Conservation (phyloP, 495 filamentous ascomycete species). For the Penicillium arizonense region DNA sequence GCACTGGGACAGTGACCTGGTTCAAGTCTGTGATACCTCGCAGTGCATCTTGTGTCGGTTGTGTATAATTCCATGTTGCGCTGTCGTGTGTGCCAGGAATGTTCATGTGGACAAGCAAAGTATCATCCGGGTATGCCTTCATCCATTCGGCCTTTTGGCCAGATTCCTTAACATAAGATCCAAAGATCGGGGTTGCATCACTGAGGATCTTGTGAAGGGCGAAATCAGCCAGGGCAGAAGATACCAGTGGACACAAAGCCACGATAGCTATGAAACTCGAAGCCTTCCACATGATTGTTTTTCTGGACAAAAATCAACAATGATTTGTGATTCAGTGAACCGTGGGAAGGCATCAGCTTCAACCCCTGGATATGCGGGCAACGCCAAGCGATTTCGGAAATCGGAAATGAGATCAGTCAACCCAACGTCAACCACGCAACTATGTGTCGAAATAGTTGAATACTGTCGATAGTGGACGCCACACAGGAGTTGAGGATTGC, state of each 20-base stretch:
- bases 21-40: conserved; percentile 36
- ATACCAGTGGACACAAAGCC: background rate
- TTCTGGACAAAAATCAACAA: too few species aligned
- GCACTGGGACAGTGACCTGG: conserved; percentile 23
- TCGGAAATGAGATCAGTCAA: too few species aligned
- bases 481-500: background rate
- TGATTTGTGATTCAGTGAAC: too few species aligned
- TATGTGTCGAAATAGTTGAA: background rate
- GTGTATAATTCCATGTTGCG: conserved; percentile 54
- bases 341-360: too few species aligned
- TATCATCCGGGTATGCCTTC: conserved; percentile 38
- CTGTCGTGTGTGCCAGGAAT: conserved; percentile 55
- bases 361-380: too few species aligned
- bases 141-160: conserved; percentile 45
- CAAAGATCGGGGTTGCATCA: conserved; percentile 43
- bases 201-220: conserved; percentile 42
- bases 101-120: conserved; percentile 45
- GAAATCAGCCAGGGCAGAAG: conserved; percentile 25
- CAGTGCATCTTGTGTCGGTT: conserved; percentile 39
- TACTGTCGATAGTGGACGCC: background rate
- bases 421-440: too few species aligned
- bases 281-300: background rate
- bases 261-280: background rate
- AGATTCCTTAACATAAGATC: conserved; percentile 24
- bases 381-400: too few species aligned